Evolutionary conservation across 208 protist genomes (phyloP).

Genomic region (Zelonia costaricensis): DNA sequence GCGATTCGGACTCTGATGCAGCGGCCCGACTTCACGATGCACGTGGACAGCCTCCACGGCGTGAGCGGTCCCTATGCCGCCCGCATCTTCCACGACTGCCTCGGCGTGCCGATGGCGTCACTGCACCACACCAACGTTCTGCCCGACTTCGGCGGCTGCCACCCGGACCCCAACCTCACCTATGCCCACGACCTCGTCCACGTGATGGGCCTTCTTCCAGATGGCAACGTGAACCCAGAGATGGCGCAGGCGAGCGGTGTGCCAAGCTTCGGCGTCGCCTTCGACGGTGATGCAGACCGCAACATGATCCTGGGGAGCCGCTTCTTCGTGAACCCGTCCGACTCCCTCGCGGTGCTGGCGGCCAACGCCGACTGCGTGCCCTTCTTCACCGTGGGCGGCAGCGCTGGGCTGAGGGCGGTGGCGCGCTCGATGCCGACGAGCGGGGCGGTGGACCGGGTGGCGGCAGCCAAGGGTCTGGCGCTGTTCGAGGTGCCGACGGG

Average conservation of each 20-base stretch:
- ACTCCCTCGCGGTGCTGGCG: constrained; percentile 97
- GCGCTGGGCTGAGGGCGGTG: constrained; percentile 77
- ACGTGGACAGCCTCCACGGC: constrained; percentile 95
- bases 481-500: constrained; percentile 96
- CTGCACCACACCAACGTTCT: constrained; percentile 64
- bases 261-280: constrained; percentile 95
- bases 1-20: constrained; percentile 72
- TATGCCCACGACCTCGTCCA: constrained; percentile 95
- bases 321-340: constrained; percentile 98
- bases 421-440: constrained; percentile 97
- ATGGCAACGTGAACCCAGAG: constrained; percentile 41
- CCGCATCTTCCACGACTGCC: constrained; percentile 89
- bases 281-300: constrained; percentile 98
- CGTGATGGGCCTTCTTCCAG: constrained; percentile 78
- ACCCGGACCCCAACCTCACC: constrained; percentile 98
- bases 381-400: constrained; percentile 71
- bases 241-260: constrained; percentile 22
- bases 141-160: constrained; percentile 94
- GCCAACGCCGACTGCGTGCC: constrained; percentile 93
- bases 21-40: constrained; percentile 83
- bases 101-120: constrained; percentile 71
- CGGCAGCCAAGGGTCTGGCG: constrained; percentile 53
- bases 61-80: constrained; percentile 95
- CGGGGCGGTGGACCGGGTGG: constrained; percentile 93
- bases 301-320: constrained; percentile 97